A percentile compares a stretch with the other conserved stretches of the same genome.
These are phyloP conservation scores for Prunus mume DNA, from an alignment of 306 rosid genomes.

Conservation along the genomic window DNA sequence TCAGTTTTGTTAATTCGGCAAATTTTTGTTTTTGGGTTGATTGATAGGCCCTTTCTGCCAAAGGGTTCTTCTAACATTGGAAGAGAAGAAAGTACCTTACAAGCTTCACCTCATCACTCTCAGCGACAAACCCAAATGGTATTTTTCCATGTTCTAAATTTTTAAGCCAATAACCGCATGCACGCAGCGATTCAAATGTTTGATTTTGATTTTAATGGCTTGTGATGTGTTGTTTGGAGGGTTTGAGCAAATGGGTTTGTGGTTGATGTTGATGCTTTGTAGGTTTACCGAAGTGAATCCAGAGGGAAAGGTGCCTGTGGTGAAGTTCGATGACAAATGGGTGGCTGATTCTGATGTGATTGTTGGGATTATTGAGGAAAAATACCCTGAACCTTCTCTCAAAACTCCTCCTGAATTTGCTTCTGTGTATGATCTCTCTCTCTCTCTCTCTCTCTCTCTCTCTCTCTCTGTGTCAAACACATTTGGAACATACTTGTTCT, in stretches of 20 bases:
- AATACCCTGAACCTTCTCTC: slow-evolving; percentile 66
- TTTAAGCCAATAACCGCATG: not conserved
- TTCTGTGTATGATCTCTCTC: slow-evolving; percentile 53
- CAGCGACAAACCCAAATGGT: slow-evolving; percentile 76
- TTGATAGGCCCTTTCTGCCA: slow-evolving; percentile 73
- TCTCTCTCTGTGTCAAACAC: not conserved
- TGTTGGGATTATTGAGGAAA: slow-evolving; percentile 65
- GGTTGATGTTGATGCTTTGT: slow-evolving; percentile 12
- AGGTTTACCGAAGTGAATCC: slow-evolving; percentile 79
- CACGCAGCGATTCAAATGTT: not conserved
- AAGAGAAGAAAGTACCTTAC: slow-evolving; percentile 74
- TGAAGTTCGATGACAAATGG: slow-evolving; percentile 77
- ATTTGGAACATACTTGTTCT: not conserved
- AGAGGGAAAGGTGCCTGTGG: slow-evolving; percentile 83
- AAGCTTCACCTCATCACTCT: slow-evolving; percentile 51
- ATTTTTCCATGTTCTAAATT: not conserved
- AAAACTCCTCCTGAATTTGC: slow-evolving; percentile 57
- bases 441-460: not conserved
- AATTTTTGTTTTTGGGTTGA: not conserved
- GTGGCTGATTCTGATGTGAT: slow-evolving; percentile 84
- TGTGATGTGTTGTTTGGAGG: not conserved
- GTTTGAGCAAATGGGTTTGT: slow-evolving; percentile 14
- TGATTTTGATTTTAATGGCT: not conserved
- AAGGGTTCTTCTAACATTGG: slow-evolving; percentile 74
- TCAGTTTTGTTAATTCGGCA: not conserved